A percentile compares a stretch with the other conserved stretches of the same genome.
phyloP scores from a whole-genome alignment of 164 flowering plant species.

The Echeveria elegans region DNA sequence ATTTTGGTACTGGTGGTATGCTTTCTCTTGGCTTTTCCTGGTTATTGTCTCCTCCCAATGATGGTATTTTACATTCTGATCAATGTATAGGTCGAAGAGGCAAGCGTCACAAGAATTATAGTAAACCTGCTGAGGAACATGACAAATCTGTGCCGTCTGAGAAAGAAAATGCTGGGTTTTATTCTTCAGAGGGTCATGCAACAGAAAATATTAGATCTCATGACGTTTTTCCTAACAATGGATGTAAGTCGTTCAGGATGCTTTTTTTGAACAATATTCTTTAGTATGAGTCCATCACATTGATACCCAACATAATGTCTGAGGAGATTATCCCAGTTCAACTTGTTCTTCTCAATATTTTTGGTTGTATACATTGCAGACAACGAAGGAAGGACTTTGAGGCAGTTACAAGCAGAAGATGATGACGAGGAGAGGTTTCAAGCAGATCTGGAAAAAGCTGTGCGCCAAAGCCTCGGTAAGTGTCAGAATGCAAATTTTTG shows the following conservation, averaged over 20 bases:
- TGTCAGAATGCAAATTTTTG: not conserved
- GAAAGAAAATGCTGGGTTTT: constrained; percentile 31
- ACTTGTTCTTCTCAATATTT: constrained; percentile 1
- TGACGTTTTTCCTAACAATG: constrained; percentile 17
- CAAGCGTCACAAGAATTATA: constrained; percentile 36
- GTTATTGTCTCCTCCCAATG: constrained; percentile 25
- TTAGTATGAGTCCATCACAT: not conserved
- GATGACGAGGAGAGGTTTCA: constrained; percentile 92
- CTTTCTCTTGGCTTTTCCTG: constrained; percentile 29
- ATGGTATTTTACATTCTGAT: constrained; percentile 29
- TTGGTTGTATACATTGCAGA: constrained; percentile 24
- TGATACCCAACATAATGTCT: not conserved
- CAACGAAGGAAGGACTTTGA: constrained; percentile 41
- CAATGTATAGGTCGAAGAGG: constrained; percentile 38
- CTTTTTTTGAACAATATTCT: not conserved
- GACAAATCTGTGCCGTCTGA: constrained; percentile 22
- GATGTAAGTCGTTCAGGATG: constrained; percentile 23
- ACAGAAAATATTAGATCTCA: constrained; percentile 23
- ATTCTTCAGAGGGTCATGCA: constrained; percentile 13
- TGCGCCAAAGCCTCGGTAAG: constrained; percentile 86
- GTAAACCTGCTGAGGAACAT: constrained; percentile 37
- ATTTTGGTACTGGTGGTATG: not conserved
- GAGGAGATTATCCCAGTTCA: not conserved
- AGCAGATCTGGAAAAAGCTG: constrained; percentile 86
- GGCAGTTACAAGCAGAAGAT: constrained; percentile 60